phyloP scores from a whole-genome alignment of 139 green algal species.

The Haematococcus lacustris region DNA sequence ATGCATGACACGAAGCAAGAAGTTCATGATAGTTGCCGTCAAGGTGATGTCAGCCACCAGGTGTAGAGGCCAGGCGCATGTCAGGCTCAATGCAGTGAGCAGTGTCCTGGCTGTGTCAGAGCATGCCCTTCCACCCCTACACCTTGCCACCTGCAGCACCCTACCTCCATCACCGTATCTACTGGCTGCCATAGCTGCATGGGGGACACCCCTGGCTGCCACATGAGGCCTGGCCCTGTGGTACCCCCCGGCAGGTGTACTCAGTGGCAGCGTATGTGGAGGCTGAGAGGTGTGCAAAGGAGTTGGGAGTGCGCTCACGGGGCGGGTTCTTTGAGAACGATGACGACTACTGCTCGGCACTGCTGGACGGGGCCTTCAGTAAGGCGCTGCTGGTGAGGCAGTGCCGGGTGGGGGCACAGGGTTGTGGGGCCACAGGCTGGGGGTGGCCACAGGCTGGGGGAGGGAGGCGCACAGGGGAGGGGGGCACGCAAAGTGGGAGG shows the following conservation, averaged over 20 bases:
- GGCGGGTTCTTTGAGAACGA: conserved; percentile 67
- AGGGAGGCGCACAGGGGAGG: not conserved
- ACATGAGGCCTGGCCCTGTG: not conserved
- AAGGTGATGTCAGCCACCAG: conserved; percentile 34
- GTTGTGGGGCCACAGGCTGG: not conserved
- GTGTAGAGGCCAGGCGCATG: not conserved
- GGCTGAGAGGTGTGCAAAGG: conserved; percentile 53
- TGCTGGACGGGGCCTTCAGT: conserved; percentile 70
- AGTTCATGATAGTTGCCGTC: conserved; percentile 63
- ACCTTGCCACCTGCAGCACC: not conserved
- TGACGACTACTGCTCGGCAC: conserved; percentile 57
- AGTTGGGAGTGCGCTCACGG: conserved; percentile 64
- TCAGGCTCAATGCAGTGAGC: not conserved
- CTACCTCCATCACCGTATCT: not conserved
- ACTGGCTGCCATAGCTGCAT: not conserved
- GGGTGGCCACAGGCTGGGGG: not conserved
- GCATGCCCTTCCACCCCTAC: not conserved
- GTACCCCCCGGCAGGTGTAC: conserved; percentile 68
- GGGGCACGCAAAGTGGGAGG: not conserved
- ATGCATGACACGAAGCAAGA: conserved; percentile 57
- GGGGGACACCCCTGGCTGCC: not conserved
- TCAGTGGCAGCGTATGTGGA: conserved; percentile 69
- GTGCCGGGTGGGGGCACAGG: not conserved
- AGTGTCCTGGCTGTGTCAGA: not conserved
- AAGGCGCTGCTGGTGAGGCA: conserved; percentile 44